Percentiles rank a stretch among this genome's conserved stretches.
Conservation (phyloP, 78 protist genomes). For the Pigoraptor vietnamica region DNA sequence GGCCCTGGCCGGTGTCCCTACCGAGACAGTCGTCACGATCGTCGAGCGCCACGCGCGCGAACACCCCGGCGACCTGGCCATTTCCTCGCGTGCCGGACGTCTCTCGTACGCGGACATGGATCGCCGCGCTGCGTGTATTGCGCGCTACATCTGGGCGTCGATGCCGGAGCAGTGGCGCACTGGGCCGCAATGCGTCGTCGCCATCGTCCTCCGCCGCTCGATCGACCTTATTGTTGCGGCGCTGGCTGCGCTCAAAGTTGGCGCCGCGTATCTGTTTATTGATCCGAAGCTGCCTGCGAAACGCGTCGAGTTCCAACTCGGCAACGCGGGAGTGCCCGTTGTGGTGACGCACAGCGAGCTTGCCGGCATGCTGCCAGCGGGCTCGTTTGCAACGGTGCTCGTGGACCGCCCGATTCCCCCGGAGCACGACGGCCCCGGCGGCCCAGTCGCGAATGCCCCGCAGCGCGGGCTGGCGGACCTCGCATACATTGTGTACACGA, state of each 20-base stretch:
- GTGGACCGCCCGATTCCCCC: neutral
- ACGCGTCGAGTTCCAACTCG: neutral
- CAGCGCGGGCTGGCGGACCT: neutral
- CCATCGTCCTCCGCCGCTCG: neutral
- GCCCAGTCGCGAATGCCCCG: neutral
- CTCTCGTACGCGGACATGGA: neutral
- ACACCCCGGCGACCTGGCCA: neutral
- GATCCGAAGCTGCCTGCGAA: neutral
- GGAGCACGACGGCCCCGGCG: neutral
- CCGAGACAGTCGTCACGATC: neutral
- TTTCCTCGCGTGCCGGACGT: neutral
- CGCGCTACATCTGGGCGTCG: neutral
- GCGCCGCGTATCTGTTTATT: neutral
- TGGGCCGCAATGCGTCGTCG: neutral
- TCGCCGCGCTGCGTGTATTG: neutral
- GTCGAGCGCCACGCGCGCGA: neutral
- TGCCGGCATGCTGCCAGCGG: neutral
- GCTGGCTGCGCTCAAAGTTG: neutral
- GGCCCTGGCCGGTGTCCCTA: neutral
- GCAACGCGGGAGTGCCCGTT: neutral
- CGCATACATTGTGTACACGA: slow-evolving; percentile 33
- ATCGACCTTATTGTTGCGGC: neutral
- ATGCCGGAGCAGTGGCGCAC: neutral
- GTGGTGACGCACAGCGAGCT: neutral
- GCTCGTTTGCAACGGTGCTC: neutral